A percentile compares a stretch with the other conserved stretches of the same genome.
Conservation (phyloP, 2,329 filamentous ascomycete species). For the Aquanectria penicillioides region DNA sequence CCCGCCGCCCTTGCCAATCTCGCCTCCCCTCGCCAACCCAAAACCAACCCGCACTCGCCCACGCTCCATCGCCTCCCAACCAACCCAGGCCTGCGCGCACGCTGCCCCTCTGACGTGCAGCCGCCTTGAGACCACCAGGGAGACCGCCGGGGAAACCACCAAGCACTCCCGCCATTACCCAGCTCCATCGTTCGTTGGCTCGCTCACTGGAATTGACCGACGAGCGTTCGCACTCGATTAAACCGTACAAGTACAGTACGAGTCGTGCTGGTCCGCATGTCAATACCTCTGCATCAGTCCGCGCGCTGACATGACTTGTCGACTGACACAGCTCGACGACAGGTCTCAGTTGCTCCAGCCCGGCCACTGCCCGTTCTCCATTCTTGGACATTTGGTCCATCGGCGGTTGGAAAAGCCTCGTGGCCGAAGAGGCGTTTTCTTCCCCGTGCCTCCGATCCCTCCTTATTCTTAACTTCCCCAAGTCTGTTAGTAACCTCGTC, state of each 20-base stretch:
- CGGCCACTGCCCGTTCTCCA: neutral
- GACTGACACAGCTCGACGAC: constrained; percentile 21
- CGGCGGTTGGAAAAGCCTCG: constrained; percentile 21
- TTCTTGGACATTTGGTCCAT: constrained; percentile 12
- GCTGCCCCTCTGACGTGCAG: constrained; percentile 27
- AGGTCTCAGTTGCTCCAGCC: constrained; percentile 19
- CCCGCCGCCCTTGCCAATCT: constrained; percentile 12
- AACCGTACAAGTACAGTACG: neutral
- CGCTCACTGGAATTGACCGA: constrained; percentile 9
- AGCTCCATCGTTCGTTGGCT: constrained; percentile 17
- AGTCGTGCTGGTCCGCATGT: too few species aligned
- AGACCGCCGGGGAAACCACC: constrained; percentile 17
- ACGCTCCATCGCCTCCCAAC: constrained; percentile 10
- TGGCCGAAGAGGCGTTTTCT: constrained; percentile 17
- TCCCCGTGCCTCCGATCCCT: constrained; percentile 4
- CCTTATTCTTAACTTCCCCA: constrained; percentile 5
- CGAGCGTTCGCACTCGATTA: neutral
- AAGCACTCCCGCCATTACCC: constrained; percentile 9
- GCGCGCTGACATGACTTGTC: constrained; percentile 20
- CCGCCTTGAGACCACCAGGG: constrained; percentile 12
- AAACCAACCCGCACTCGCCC: neutral
- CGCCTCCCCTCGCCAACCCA: constrained; percentile 10
- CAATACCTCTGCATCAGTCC: too few species aligned
- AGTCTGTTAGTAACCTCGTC: constrained; percentile 16
- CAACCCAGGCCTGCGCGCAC: constrained; percentile 19